phyloP scores from a whole-genome alignment of 2,329 filamentous ascomycete genomes.

The Kalaharituber pfeilii region DNA sequence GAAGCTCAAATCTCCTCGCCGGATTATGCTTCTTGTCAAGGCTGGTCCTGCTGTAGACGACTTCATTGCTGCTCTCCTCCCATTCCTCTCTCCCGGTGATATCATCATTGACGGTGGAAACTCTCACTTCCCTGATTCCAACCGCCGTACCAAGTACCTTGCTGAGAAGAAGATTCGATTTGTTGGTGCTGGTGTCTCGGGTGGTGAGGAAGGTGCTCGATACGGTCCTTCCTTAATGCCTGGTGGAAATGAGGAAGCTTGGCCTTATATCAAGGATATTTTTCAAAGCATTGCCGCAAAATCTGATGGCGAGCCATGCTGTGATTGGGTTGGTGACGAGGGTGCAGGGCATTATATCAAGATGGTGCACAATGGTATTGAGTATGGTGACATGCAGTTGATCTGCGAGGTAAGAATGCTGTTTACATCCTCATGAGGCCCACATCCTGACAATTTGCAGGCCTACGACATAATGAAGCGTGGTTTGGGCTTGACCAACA shows the following conservation, averaged over 20 bases:
- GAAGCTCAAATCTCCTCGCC: slow-evolving; percentile 94
- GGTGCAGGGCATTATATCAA: slow-evolving; percentile 99
- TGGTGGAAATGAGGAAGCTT: slow-evolving; percentile 93
- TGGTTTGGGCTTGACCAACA: slow-evolving; percentile 68
- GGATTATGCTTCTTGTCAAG: slow-evolving; percentile 98
- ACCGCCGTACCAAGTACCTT: slow-evolving; percentile 88
- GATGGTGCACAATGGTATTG: slow-evolving; percentile 99
- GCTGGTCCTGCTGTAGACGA: slow-evolving; percentile 94
- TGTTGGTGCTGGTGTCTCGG: slow-evolving; percentile 92
- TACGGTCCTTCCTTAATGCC: slow-evolving; percentile 98
- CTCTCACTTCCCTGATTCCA: slow-evolving; percentile 98
- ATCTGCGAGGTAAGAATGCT: slow-evolving; percentile 69
- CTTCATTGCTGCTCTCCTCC: slow-evolving; percentile 92
- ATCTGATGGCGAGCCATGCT: slow-evolving; percentile 93
- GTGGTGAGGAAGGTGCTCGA: slow-evolving; percentile 97
- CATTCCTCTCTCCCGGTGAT: slow-evolving; percentile 65
- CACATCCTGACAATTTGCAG: slow-evolving; percentile 31
- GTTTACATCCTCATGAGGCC: not conserved
- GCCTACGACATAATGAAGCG: slow-evolving; percentile 99
- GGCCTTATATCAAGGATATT: slow-evolving; percentile 96
- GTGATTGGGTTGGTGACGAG: slow-evolving; percentile 98
- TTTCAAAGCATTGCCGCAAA: slow-evolving; percentile 97
- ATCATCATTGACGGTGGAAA: slow-evolving; percentile 99
- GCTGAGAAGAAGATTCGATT: slow-evolving; percentile 76
- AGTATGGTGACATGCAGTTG: slow-evolving; percentile 99